Evolutionary conservation across 1,139 yeast genomes (phyloP).

Genomic region (Pichia cactophila): DNA sequence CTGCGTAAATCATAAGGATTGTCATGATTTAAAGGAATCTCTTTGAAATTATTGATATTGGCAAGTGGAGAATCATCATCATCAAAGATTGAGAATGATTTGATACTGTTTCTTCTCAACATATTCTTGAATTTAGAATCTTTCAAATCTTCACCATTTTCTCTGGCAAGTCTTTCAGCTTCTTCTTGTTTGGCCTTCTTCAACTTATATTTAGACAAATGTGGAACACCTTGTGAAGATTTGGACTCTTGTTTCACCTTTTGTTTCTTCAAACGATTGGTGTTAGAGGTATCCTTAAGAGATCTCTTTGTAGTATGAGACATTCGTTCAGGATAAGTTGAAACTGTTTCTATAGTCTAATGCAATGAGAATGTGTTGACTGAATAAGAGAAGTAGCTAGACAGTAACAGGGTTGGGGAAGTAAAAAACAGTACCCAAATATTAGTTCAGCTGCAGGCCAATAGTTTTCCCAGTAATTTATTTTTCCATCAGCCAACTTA

Average conservation of each 20-base stretch:
- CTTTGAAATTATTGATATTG: conserved; percentile 4
- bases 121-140: neutral
- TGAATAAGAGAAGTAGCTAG: too few relatives aligned
- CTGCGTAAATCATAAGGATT: conserved; percentile 7
- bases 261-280: neutral
- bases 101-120: neutral
- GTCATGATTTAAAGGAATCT: conserved; percentile 2
- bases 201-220: neutral
- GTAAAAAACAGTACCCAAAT: too few relatives aligned
- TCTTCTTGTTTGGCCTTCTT: neutral
- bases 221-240: neutral
- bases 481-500: too few relatives aligned
- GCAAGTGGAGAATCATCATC: conserved; percentile 5
- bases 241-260: neutral
- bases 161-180: neutral
- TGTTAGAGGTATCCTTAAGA: neutral
- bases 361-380: too few relatives aligned
- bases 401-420: too few relatives aligned
- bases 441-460: too few relatives aligned
- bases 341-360: too few relatives aligned
- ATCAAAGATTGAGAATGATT: conserved; percentile 4
- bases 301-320: too few relatives aligned
- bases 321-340: too few relatives aligned
- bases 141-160: neutral
- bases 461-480: too few relatives aligned